Evolutionary conservation across 2,329 filamentous ascomycete genomes (phyloP).

Genomic region (Penicillium fuscoglaucum): DNA sequence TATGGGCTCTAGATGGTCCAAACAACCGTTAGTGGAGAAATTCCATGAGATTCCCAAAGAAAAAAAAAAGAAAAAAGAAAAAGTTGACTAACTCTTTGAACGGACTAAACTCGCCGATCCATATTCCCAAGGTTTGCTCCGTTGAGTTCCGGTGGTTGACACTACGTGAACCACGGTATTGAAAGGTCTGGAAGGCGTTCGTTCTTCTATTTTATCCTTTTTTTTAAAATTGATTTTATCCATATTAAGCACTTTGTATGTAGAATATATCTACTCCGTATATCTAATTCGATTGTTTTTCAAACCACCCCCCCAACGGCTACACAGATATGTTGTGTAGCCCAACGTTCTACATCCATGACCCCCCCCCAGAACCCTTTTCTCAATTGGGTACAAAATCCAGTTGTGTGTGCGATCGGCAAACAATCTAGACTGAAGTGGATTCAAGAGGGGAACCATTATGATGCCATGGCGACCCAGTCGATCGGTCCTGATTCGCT

Average conservation of each 20-base stretch:
- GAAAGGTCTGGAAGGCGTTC: conserved; percentile 9
- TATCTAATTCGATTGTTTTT: conserved; percentile 1
- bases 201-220: neutral
- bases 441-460: conserved; percentile 12
- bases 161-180: conserved; percentile 9
- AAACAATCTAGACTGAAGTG: conserved; percentile 24
- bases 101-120: conserved; percentile 16
- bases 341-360: conserved; percentile 1
- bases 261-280: no score
- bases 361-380: conserved; percentile 7
- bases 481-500: conserved; percentile 1
- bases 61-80: neutral
- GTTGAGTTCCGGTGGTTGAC: conserved; percentile 25
- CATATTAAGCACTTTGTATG: no score
- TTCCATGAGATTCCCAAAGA: conserved; percentile 4
- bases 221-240: neutral
- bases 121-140: conserved; percentile 6
- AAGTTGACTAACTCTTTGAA: neutral
- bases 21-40: conserved; percentile 8
- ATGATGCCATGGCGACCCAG: conserved; percentile 19
- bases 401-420: conserved; percentile 19
- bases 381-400: neutral
- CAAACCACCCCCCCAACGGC: conserved; percentile 11
- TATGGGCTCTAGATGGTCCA: conserved; percentile 4
- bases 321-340: conserved; percentile 16